Base-by-base conservation (phyloP, 2,329 filamentous ascomycete genomes). In the Gyromitra esculenta region DNA sequence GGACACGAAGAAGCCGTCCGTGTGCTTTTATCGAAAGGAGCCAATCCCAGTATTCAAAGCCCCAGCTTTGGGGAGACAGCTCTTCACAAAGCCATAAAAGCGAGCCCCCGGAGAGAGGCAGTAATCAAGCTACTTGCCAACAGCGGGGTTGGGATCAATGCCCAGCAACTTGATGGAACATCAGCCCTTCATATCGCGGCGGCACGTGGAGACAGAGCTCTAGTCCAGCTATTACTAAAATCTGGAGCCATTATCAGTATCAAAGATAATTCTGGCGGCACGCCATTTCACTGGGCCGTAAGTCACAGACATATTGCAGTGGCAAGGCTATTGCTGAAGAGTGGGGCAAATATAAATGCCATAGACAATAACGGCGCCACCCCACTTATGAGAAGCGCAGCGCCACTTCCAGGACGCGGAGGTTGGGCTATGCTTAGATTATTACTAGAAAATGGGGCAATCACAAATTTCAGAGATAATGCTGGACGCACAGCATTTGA, bases 1-100 rank as follows among this genome's bases (percentile, higher is more conserved):
- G 45, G 63, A 2, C 63, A 65, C 15, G 31, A 65, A 48, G 43
- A 52, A 54, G 35, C 11, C n/a, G 31, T 54, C 18, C 63, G 63
- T 1, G 45, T 52, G 8, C 35, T 65, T 9, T n/a, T 65, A 8
- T 37, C 15, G 5, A 7, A 41, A 8, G 63, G 63, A 5, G 63
- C 45, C 5, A 65, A 21, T 15, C 15, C 25, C 6, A n/a, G 9
- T 1, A 15, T 18, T 2, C 60, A 64, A 31, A 64, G 6, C 59
- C 7, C 59, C 9, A 45, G 2, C 9, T 5, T 64, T 31, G 41
- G 60, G 1, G 43, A 64, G 41, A 64, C 60, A 15, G 21, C 60
- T 41, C 60, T 64, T 8, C 41, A 48, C 8, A 64, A 35, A 45
- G 43, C 60, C 7, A 13, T 64, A 9, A 48, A 48, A 48, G 21